Base-by-base conservation (phyloP, 169 alveolate genomes). In the Plasmodium vinckei region DNA sequence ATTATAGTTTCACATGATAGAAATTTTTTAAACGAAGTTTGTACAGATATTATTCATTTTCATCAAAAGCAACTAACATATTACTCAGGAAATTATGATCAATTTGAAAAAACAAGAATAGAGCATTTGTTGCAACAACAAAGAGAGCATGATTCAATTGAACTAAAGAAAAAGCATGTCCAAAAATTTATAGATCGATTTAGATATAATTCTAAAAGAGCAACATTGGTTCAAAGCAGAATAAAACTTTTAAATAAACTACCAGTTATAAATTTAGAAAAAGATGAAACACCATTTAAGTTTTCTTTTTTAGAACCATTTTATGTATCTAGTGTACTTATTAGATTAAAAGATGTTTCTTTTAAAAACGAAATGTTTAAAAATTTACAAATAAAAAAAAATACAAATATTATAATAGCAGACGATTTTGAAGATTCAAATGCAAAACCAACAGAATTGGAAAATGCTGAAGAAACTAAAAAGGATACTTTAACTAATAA, bases 1-100 rank as follows among this genome's bases (percentile, higher is more conserved):
- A 95, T 98, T 39, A 97, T 98, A 23, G 99, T 98, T 42, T 96
- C 99, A 64, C 99, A 98, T 93, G 98, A 99, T 33, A 95, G 99
- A 92, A 98, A 97, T 73, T 97, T 98, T 93, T 93, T 98, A 46
- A 97, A 98, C 87, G 98, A 96, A 79, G 98, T 96, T 9, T 97
- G 98, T 68, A 97, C 99, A 19, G 99, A 98, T 87, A 97, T 97
- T 63, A 98, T 98, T 63, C 98, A 97, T 87, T 98, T 97, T 93
- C 92, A 94, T 70, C 96, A 97, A 69, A 91, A 93, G 70, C 94
- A 94, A 63, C 47, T 79, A 27, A 92, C 95, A 0, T 96, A 98
- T 94, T 98, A 94, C 92, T 97, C 94, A 84, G 99, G 99, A 57
- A 96, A 98, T 92, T 98, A 97, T 89, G 98, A 97, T 87, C 92